phyloP scores from a whole-genome alignment of 208 protist species.

The Trypanosoma grayi region DNA sequence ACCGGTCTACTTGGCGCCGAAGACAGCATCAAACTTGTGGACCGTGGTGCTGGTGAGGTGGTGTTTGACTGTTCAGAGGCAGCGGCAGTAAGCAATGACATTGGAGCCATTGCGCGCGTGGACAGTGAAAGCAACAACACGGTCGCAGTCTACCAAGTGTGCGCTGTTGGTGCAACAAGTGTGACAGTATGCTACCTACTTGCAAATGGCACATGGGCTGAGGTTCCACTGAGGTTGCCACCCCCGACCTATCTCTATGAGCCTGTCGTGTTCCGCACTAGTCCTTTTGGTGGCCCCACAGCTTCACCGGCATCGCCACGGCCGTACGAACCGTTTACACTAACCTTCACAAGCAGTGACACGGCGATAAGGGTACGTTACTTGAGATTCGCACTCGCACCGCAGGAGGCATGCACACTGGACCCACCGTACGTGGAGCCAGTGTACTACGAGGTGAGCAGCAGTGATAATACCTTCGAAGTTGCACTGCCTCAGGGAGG shows the following conservation, averaged over 20 bases:
- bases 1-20: constrained; percentile 28
- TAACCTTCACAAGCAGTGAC: constrained; percentile 52
- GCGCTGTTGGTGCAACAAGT: constrained; percentile 32
- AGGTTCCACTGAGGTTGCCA: constrained; percentile 59
- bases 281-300: constrained; percentile 57
- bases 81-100: constrained; percentile 29
- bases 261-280: constrained; percentile 27
- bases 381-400: constrained; percentile 53
- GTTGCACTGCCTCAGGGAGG: constrained; percentile 48
- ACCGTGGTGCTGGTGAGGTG: constrained; percentile 10
- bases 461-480: constrained; percentile 38
- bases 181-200: constrained; percentile 81
- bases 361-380: constrained; percentile 32
- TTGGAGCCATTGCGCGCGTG: constrained; percentile 39
- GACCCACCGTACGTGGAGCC: constrained; percentile 49
- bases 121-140: constrained; percentile 37
- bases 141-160: constrained; percentile 56
- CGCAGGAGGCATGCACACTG: constrained; percentile 39
- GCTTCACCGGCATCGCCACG: constrained; percentile 38
- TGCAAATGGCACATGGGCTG: constrained; percentile 50
- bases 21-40: constrained; percentile 60
- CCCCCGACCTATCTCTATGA: constrained; percentile 57
- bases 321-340: constrained; percentile 70
- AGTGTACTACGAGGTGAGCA: constrained; percentile 37
- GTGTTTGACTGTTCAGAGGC: constrained; percentile 61